phyloP scores from a whole-genome alignment of 2,329 filamentous ascomycete species.

The Ophiostoma triangulosporum region DNA sequence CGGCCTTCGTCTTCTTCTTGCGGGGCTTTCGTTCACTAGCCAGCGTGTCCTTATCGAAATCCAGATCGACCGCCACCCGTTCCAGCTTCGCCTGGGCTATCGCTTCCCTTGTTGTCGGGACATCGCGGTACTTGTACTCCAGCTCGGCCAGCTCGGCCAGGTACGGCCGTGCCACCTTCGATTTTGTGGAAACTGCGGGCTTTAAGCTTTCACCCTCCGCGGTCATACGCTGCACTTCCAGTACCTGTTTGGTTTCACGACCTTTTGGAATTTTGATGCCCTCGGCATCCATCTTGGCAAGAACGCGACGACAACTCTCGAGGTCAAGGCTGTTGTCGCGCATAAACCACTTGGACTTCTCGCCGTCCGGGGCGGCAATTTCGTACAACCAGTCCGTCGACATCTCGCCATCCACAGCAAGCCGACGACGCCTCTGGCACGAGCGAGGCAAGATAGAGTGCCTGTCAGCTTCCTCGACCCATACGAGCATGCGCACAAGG shows the following conservation, averaged over 20 bases:
- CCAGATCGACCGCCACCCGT: background rate
- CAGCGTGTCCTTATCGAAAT: background rate
- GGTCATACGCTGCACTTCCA: slow-evolving; percentile 9
- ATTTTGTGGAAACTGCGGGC: background rate
- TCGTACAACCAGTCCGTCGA: slow-evolving; percentile 45
- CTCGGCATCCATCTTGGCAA: slow-evolving; percentile 32
- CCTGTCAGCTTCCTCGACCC: slow-evolving; percentile 51
- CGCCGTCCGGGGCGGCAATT: slow-evolving; percentile 25
- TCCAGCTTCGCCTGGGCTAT: background rate
- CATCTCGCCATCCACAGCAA: slow-evolving; percentile 46
- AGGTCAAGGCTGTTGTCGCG: slow-evolving; percentile 36
- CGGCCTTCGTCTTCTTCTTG: background rate
- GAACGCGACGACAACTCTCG: slow-evolving; percentile 26
- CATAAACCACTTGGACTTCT: slow-evolving; percentile 15
- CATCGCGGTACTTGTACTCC: background rate
- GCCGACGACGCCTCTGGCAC: slow-evolving; percentile 40
- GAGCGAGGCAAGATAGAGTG: slow-evolving; percentile 44
- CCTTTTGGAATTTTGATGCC: slow-evolving; percentile 30
- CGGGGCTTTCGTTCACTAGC: background rate
- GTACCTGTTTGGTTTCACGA: slow-evolving; percentile 26
- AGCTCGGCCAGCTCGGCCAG: background rate
- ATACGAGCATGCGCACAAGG: slow-evolving; percentile 64
- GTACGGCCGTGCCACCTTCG: background rate
- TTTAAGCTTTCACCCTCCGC: too few relatives aligned
- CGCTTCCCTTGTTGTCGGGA: background rate